These are phyloP conservation scores for Oryza nivara DNA, from an alignment of 176 grass and related monocot genomes.

Conservation along the genomic window DNA sequence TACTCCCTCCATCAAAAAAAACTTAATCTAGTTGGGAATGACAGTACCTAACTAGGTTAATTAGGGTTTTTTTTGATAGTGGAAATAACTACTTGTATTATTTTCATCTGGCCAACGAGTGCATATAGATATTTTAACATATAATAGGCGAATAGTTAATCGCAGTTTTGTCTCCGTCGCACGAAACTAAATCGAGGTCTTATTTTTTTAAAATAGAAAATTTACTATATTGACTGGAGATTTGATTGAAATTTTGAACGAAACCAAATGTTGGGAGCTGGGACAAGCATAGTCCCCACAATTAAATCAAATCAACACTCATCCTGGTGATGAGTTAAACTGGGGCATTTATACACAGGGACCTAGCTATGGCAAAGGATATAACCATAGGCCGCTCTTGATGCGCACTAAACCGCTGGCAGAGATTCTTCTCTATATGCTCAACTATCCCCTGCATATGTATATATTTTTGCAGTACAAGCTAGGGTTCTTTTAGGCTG, in stretches of 20 bases:
- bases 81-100: no score
- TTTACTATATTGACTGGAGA: background rate
- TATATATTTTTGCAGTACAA: constrained; percentile 8
- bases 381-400: constrained; percentile 17
- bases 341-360: background rate
- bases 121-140: no score
- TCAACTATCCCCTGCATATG: constrained; percentile 8
- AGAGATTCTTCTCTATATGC: constrained; percentile 38
- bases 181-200: background rate
- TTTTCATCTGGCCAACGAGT: no score
- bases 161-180: background rate
- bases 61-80: no score
- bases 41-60: no score
- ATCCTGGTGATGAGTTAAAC: background rate
- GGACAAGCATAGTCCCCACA: constrained; percentile 3
- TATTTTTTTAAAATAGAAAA: background rate
- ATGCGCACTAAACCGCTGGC: constrained; percentile 36
- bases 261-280: background rate
- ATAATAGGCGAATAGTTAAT: background rate
- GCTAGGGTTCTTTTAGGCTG: constrained; percentile 35
- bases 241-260: background rate
- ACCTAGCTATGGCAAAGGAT: constrained; percentile 9
- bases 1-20: no score
- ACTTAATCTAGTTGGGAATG: no score
- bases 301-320: background rate